phyloP scores from a whole-genome alignment of 108 stramenopile species.

The Mayamaea pseudoterrestris region DNA sequence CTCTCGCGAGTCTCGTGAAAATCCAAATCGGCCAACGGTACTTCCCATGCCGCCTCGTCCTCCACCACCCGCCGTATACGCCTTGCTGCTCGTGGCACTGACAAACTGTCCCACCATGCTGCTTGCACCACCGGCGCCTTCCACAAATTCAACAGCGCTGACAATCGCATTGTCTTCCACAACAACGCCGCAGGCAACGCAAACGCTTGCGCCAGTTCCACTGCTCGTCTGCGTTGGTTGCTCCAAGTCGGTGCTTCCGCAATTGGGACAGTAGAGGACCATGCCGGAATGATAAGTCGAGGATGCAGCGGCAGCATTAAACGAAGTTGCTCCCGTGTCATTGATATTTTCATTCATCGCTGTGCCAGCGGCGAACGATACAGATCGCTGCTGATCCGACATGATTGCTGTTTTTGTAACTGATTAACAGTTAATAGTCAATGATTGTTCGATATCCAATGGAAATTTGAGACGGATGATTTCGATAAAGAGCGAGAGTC shows the following conservation, averaged over 20 bases:
- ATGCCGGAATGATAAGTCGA: neutral
- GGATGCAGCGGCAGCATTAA: no score
- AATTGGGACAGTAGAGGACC: constrained; percentile 60
- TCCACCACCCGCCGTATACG: constrained; percentile 30
- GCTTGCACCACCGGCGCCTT: constrained; percentile 77
- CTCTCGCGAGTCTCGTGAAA: constrained; percentile 80
- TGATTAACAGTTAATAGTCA: no score
- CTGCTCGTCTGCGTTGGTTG: constrained; percentile 57
- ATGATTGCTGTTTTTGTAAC: no score
- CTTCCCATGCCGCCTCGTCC: constrained; percentile 23
- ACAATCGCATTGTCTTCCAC: constrained; percentile 92
- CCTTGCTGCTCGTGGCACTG: constrained; percentile 53
- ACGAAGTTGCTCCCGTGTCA: no score
- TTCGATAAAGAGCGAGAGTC: no score
- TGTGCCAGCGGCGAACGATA: no score
- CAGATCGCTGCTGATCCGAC: no score
- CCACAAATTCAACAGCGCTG: constrained; percentile 82
- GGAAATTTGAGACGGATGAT: no score
- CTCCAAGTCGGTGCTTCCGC: constrained; percentile 75
- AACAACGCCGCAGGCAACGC: constrained; percentile 85
- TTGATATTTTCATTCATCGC: no score
- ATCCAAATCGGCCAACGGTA: constrained; percentile 72
- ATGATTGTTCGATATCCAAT: no score
- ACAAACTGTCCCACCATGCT: constrained; percentile 88
- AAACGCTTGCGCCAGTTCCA: constrained; percentile 72